Evolutionary conservation across 2,329 filamentous ascomycete species (phyloP).

Genomic region (Fusarium nodosum): DNA sequence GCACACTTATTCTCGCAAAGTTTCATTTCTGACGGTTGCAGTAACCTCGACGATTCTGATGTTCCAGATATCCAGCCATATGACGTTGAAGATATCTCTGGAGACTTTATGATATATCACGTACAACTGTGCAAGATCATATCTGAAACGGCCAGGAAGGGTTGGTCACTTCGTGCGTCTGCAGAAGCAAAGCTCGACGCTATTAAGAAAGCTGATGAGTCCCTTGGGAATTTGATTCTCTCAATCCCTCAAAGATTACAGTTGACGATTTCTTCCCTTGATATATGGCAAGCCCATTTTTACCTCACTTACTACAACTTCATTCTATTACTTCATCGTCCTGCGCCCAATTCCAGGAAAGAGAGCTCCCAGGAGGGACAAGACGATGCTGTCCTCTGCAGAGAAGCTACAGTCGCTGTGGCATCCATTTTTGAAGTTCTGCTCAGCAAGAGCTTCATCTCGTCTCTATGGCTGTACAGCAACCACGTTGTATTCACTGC

Average conservation of each 20-base stretch:
- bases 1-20: rapidly evolving
- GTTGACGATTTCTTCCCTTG: neutral
- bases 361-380: neutral
- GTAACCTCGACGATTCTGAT: conserved; percentile 12
- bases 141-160: conserved; percentile 8
- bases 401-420: conserved; percentile 14
- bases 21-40: neutral
- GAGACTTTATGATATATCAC: neutral
- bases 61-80: neutral
- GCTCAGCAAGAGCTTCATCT: neutral
- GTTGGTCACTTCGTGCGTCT: conserved; percentile 11
- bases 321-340: conserved; percentile 8
- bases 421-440: conserved; percentile 16
- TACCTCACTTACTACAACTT: conserved; percentile 15
- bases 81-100: neutral
- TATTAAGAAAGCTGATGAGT: conserved; percentile 9
- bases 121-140: conserved; percentile 18
- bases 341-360: neutral
- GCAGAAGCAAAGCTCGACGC: neutral
- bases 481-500: conserved; percentile 22
- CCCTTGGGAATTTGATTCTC: neutral
- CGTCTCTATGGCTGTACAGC: conserved; percentile 22
- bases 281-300: conserved; percentile 14
- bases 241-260: neutral
- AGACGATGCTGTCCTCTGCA: conserved; percentile 10